A percentile compares a stretch with the other conserved stretches of the same genome.
Evolutionary conservation across 1,284 basidiomycete species (phyloP).

Genomic region (Sporisorium graminicola): DNA sequence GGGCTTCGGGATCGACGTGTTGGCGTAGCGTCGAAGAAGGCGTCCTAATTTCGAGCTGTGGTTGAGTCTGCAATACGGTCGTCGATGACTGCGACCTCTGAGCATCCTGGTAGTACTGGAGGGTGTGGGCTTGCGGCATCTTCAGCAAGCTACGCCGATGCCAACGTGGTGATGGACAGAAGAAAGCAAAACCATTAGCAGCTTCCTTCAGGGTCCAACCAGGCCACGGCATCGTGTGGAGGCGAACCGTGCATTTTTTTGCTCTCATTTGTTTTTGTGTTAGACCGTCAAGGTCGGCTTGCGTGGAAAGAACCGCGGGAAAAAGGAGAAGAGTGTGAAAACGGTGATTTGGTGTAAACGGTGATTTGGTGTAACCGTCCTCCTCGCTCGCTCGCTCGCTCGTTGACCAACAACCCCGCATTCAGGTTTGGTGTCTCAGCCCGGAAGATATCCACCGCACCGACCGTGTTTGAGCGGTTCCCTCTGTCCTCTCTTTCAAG

Average conservation of each 20-base stretch:
- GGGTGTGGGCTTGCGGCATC: constrained; percentile 16
- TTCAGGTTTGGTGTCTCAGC: not conserved
- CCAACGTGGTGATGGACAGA: not conserved
- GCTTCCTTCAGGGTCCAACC: constrained; percentile 20
- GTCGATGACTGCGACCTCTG: not conserved
- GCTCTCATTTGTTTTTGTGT: not conserved
- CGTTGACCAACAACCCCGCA: not conserved
- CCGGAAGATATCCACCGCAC: not conserved
- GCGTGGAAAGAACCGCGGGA: not conserved
- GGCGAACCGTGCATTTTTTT: constrained; percentile 4
- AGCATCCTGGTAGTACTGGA: no score
- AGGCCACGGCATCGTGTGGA: not conserved
- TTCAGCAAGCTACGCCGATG: not conserved
- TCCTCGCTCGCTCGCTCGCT: constrained; percentile 1
- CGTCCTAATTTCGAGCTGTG: constrained; percentile 26
- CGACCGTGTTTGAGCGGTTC: not conserved
- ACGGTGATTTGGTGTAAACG: constrained; percentile 22
- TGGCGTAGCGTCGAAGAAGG: constrained; percentile 33
- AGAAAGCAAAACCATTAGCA: not conserved
- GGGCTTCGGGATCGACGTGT: constrained; percentile 38
- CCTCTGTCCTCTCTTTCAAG: not conserved
- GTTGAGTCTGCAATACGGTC: not conserved
- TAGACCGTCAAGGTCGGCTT: no score
- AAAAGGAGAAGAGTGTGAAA: not conserved
- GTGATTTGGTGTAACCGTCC: not conserved